Evolutionary conservation across 768 basidiomycete species (phyloP), one percentile per base, ranked within the genome.

Genomic region (Xerocomellus dryophilus): DNA sequence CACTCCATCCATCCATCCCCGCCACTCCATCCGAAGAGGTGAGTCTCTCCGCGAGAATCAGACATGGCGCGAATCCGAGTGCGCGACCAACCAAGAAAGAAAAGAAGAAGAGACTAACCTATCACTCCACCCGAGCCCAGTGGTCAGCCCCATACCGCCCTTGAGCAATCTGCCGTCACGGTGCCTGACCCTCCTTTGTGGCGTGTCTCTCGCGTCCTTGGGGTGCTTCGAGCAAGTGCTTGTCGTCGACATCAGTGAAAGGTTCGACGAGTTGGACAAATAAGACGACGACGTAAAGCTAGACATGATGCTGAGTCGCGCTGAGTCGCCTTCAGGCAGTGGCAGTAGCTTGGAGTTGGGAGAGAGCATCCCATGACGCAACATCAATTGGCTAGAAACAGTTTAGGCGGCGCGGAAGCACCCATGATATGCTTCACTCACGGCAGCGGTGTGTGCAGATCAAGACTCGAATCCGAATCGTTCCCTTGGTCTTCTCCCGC

Each of bases 101-200:
- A 41, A n/a, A n/a, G n/a, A n/a, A 38, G 3, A 50, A 49, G 38
- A 49, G 35, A 69, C 77, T 14, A 34, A 85, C 82, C 84, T 85
- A 60, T 88, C 86, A 60, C 84, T 86, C 86, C 86, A 88, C 1
- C 86, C 86, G 14, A 88, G 68, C 7, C 86, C 86, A 8, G 86
- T 88, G 5, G 86, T 88, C 50, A 88, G 64, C 2, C 86, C 86
- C 48, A 87, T 77, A 2, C 86, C 86, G 1, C 84, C 86, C 44
- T 73, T 67, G 51, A 88, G 69, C 17, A 81, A 53, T 32, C 68
- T 71, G 0, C 84, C 85, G 60, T 88, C 85, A 3, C 84, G 78
- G 66, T 87, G 86, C 25, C 86, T 72, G 1, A 77, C 76, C 31
- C 83, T 71, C 35, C 85, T 71, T 61, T 71, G 76, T 0, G 75